A percentile compares a stretch with the other conserved stretches of the same genome.
phyloP scores from a whole-genome alignment of 257 asterid genomes.

The Linaria vulgaris region DNA sequence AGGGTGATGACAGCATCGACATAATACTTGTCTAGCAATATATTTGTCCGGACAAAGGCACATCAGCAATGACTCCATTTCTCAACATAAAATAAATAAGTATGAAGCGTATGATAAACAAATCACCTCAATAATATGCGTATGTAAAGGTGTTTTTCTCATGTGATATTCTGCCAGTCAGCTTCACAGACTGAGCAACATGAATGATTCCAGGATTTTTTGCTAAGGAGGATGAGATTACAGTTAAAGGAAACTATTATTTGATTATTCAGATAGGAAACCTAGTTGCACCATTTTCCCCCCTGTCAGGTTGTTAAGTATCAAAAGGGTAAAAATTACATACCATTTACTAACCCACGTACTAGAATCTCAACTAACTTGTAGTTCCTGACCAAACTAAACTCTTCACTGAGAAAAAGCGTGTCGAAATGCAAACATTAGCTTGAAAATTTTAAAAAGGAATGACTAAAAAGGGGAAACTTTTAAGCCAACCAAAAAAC shows the following conservation, averaged over 20 bases:
- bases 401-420: background rate
- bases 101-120: background rate
- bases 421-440: background rate
- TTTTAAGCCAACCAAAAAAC: background rate
- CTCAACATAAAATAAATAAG: background rate
- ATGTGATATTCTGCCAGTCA: no score
- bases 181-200: no score
- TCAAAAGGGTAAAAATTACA: background rate
- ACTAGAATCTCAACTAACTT: background rate
- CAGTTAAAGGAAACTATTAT: background rate
- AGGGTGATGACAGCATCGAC: constrained; percentile 9
- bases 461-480: background rate
- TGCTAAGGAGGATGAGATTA: background rate
- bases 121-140: background rate
- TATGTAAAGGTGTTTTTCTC: no score
- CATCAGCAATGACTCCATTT: background rate
- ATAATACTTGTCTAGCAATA: background rate
- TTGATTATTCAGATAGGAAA: background rate
- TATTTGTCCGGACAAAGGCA: constrained; percentile 1
- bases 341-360: background rate
- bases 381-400: background rate
- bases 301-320: background rate
- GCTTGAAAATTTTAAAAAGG: background rate
- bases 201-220: background rate
- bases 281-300: background rate